phyloP scores from a whole-genome alignment of 2,329 filamentous ascomycete genomes.

The Didymella glomerata region DNA sequence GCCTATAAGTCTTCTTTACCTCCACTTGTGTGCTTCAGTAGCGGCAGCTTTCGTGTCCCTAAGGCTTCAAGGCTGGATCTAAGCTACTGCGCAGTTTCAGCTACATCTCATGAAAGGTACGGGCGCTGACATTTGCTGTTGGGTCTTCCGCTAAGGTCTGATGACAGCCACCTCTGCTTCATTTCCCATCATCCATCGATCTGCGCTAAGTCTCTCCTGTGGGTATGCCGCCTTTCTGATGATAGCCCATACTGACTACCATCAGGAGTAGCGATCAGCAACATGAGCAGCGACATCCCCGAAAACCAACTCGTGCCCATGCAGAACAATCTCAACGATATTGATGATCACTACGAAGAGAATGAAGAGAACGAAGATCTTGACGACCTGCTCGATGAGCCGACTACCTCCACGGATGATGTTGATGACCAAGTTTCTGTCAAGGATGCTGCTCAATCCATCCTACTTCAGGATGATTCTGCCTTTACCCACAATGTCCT shows the following conservation, averaged over 20 bases:
- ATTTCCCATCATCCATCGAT: too few relatives aligned
- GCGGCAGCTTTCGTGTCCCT: neutral
- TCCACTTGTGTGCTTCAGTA: neutral
- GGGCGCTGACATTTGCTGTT: too few relatives aligned
- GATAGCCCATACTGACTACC: neutral
- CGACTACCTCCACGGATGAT: neutral
- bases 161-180: too few relatives aligned
- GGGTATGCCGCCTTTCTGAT: too few relatives aligned
- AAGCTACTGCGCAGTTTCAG: neutral
- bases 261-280: neutral
- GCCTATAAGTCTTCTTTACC: neutral
- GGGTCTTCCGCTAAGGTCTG: too few relatives aligned
- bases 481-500: neutral
- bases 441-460: neutral
- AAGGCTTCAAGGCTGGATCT: neutral
- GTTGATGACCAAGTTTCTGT: neutral
- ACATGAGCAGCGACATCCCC: constrained; percentile 2
- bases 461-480: neutral
- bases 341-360: constrained; percentile 1
- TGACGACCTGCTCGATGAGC: neutral
- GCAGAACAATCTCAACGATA: neutral
- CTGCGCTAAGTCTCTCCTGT: too few relatives aligned
- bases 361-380: neutral
- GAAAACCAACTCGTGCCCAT: constrained; percentile 8
- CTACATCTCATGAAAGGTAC: too few relatives aligned